Evolutionary conservation across 2,329 filamentous ascomycete species (phyloP).

Genomic region (Rhinocladiella mackenziei): DNA sequence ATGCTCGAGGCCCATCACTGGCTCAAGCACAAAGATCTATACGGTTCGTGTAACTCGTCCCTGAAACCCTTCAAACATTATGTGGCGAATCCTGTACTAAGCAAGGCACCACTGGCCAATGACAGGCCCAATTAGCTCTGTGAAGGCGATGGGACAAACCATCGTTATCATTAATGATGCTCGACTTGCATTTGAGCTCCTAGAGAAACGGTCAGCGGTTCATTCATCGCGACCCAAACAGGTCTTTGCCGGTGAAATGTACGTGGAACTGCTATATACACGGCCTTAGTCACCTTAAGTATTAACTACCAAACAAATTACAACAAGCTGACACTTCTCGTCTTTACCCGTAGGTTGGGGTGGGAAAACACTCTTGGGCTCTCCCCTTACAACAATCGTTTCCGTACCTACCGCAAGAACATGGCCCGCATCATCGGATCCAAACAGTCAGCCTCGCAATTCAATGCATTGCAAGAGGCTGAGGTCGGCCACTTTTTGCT

Average conservation of each 20-base stretch:
- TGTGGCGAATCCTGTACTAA: not conserved
- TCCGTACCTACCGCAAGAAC: slow-evolving; percentile 45
- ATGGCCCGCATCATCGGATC: slow-evolving; percentile 46
- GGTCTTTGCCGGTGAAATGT: slow-evolving; percentile 40
- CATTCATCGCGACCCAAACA: slow-evolving; percentile 35
- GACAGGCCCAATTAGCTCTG: slow-evolving; percentile 38
- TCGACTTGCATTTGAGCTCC: slow-evolving; percentile 34
- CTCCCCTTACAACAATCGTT: slow-evolving; percentile 37
- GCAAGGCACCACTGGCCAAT: not conserved
- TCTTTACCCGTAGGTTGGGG: slow-evolving; percentile 17
- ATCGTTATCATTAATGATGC: slow-evolving; percentile 38
- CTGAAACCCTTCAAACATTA: not conserved
- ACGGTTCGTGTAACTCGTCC: slow-evolving; percentile 29
- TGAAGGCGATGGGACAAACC: slow-evolving; percentile 38
- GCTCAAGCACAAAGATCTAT: slow-evolving; percentile 42
- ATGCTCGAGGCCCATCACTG: slow-evolving; percentile 43
- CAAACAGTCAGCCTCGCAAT: slow-evolving; percentile 38
- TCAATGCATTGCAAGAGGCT: slow-evolving; percentile 42
- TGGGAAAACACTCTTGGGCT: slow-evolving; percentile 39
- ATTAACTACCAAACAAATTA: not conserved
- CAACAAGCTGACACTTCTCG: not conserved
- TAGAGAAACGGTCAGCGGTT: slow-evolving; percentile 35
- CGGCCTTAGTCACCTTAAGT: not conserved
- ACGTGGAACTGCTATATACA: slow-evolving; percentile 18
- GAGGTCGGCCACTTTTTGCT: slow-evolving; percentile 46